Base-by-base conservation (phyloP, 2,329 filamentous ascomycete species). In the Fusarium brevicatenulatum region DNA sequence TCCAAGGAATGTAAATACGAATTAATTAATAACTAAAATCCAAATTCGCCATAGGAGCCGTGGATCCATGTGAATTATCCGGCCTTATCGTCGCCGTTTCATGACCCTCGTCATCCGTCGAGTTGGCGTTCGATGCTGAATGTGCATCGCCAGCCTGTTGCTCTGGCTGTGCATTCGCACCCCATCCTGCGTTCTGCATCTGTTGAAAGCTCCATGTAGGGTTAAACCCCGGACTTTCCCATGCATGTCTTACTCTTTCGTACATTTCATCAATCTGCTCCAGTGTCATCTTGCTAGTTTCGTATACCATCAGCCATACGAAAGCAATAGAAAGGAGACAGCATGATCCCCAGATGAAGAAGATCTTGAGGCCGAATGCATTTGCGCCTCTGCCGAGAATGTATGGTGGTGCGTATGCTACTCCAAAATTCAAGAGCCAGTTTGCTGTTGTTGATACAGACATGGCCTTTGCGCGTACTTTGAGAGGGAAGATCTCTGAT, bases 341-440 rank as follows among this genome's bases (percentile, higher is more conserved):
- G 73, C 93, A 93, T 3, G 90, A 87, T 16, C 92, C 93, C 93
- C 93, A 95, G 49, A 95, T 87, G 80, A 94, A 95, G 85, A 95
- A 95, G 39, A 95, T 90, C 74, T 91, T 92, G 25, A 91, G 84
- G 9, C 90, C 89, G 40, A 96, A 86, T 71, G 93, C 89, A 32
- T 91, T 91, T 46, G 92, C 90, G 16, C 92, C 91, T 0, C 84
- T 81, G 2, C 92, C 91, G 25, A 86, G 82, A 68, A 95, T 92
- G 83, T 97, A 90, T 80, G 94, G 96, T 0, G 94, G 94, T 0
- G 93, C 95, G 40, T 94, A 96, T 52, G 93, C 92, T 69, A 97
- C 95, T 44, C 89, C 92, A 78, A 93, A 95, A 81, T 95, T 95
- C 64, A 92, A 82, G 2, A 92, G 80, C 93, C 93, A 95, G 82